These are phyloP conservation scores for Kurtzmaniella quercitrusa DNA, from an alignment of 1,139 yeast genomes.

Conservation along the genomic window DNA sequence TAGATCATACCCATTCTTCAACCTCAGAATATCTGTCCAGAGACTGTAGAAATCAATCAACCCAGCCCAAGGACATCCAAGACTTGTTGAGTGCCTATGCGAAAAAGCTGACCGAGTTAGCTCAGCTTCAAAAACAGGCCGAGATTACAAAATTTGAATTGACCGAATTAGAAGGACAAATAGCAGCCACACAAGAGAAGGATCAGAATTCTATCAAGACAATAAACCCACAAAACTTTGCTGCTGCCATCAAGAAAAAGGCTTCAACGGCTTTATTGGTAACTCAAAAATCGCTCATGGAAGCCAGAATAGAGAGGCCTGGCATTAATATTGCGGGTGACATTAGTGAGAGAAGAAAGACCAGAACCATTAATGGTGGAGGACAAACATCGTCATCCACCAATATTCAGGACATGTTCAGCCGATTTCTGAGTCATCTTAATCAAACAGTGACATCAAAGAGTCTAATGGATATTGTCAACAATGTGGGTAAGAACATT, in stretches of 20 bases:
- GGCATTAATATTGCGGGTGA: too few species aligned
- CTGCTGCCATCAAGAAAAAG: conserved; percentile 5
- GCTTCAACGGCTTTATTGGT: conserved; percentile 7
- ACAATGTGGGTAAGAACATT: conserved; percentile 13
- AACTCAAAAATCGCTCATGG: neutral
- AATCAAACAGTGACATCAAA: conserved; percentile 5
- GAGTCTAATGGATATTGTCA: conserved; percentile 8
- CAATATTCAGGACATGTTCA: conserved; percentile 9
- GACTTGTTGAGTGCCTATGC: conserved; percentile 13
- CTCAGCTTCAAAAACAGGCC: conserved; percentile 20
- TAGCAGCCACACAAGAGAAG: conserved; percentile 12
- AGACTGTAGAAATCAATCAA: neutral
- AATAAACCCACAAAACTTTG: neutral
- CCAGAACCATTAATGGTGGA: neutral
- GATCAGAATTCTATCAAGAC: neutral
- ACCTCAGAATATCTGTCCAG: neutral
- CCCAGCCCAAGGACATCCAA: conserved; percentile 8
- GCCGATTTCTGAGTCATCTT: conserved; percentile 10
- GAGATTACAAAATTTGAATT: conserved; percentile 24
- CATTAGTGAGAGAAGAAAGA: too few species aligned
- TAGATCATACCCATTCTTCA: neutral
- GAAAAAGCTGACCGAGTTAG: conserved; percentile 21
- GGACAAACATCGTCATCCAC: neutral
- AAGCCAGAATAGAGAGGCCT: neutral
- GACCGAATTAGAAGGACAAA: conserved; percentile 21